These are phyloP conservation scores for Hordeum marinum DNA, from an alignment of 176 grass and related monocot species.

Conservation along the genomic window DNA sequence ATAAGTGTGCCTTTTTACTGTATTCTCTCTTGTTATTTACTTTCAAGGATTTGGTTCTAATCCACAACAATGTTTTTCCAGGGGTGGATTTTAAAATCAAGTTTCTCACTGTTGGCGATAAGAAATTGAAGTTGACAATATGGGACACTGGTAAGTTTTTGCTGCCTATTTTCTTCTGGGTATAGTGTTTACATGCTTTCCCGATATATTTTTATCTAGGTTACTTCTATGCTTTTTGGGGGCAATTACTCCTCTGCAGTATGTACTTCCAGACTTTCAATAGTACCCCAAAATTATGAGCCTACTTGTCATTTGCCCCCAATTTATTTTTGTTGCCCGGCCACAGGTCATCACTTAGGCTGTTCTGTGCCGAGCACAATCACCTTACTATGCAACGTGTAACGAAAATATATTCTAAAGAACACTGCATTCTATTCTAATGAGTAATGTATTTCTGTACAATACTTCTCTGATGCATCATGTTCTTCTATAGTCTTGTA, in stretches of 20 bases:
- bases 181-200: neutral
- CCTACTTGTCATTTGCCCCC: neutral
- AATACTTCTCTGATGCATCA: neutral
- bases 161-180: neutral
- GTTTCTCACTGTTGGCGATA: constrained; percentile 60
- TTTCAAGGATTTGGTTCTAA: neutral
- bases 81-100: constrained; percentile 99
- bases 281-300: neutral
- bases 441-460: neutral
- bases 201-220: neutral
- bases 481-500: neutral
- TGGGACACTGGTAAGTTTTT: constrained; percentile 83
- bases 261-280: neutral
- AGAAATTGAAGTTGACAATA: constrained; percentile 94
- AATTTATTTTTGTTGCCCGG: neutral
- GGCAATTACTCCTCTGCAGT: neutral
- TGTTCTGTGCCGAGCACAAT: neutral
- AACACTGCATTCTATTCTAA: neutral
- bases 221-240: neutral
- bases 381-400: neutral
- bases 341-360: neutral
- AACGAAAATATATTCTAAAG: neutral
- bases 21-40: neutral
- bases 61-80: constrained; percentile 21
- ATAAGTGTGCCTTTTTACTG: neutral